A percentile compares a stretch with the other conserved stretches of the same genome.
phyloP scores from a whole-genome alignment of 495 filamentous ascomycete genomes.

The Chaetomidium leptoderma region DNA sequence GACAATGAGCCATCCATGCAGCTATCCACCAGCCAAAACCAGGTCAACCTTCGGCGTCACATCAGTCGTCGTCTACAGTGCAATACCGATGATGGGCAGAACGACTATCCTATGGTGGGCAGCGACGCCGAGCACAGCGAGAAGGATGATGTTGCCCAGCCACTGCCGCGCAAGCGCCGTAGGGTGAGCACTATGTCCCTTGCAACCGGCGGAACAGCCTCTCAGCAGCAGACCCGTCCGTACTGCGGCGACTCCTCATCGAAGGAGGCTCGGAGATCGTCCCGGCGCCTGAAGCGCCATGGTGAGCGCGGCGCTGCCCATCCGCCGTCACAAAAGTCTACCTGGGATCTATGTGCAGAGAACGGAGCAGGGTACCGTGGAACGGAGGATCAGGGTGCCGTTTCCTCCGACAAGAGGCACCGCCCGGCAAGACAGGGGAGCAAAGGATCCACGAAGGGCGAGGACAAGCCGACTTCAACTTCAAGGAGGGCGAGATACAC shows the following conservation, averaged over 20 bases:
- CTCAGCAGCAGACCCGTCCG: constrained; percentile 3
- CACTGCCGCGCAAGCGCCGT: constrained; percentile 11
- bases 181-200: neutral
- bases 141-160: constrained; percentile 11
- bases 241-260: neutral
- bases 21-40: too few species aligned
- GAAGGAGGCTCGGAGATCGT: neutral
- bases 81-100: constrained; percentile 15
- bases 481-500: constrained; percentile 1
- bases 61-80: constrained; percentile 15
- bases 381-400: neutral
- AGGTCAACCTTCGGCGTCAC: too few species aligned
- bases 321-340: neutral
- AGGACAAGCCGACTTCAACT: neutral
- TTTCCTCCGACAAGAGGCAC: neutral
- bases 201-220: constrained; percentile 12
- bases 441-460: neutral
- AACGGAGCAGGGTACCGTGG: neutral
- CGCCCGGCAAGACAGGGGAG: neutral
- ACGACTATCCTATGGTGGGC: constrained; percentile 11
- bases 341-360: neutral
- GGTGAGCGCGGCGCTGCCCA: neutral
- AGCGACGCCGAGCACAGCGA: constrained; percentile 13
- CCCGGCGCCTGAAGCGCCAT: neutral
- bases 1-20: too few species aligned